These are phyloP conservation scores for thale cress (Arabidopsis thaliana) DNA, from an alignment of 345 rosid species.

Conservation along the genomic window DNA sequence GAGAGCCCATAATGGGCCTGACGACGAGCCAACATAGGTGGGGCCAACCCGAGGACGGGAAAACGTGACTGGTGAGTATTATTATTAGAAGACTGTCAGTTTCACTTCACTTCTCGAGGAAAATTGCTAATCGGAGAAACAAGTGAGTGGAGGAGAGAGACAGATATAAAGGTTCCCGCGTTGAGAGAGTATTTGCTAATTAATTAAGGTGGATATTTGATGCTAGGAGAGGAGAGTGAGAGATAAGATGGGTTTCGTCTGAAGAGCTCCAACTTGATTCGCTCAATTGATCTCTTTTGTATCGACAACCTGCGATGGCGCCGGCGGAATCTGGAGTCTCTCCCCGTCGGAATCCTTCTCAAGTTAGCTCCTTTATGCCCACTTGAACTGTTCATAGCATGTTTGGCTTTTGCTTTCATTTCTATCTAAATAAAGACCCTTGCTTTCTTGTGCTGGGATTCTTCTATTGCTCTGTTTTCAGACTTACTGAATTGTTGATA, in stretches of 20 bases:
- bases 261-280: conserved; percentile 18
- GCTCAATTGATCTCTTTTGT: neutral
- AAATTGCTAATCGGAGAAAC: neutral
- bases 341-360: conserved; percentile 48
- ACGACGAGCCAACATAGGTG: neutral
- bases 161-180: neutral
- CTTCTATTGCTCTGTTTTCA: neutral
- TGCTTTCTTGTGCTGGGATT: neutral
- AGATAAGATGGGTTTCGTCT: conserved; percentile 19
- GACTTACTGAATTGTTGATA: conserved; percentile 23
- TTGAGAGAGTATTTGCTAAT: neutral
- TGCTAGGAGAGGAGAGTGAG: neutral
- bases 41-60: conserved; percentile 5
- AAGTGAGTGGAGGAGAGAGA: neutral
- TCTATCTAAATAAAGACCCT: neutral
- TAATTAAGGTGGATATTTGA: neutral
- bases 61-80: neutral
- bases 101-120: neutral
- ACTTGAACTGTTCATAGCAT: neutral
- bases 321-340: conserved; percentile 56
- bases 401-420: neutral
- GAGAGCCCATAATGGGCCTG: neutral
- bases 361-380: conserved; percentile 40
- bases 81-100: neutral
- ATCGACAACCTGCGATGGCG: conserved; percentile 26